These are phyloP conservation scores for Penicillium sp. DNA, from an alignment of 2,329 filamentous ascomycete species.

Conservation along the genomic window DNA sequence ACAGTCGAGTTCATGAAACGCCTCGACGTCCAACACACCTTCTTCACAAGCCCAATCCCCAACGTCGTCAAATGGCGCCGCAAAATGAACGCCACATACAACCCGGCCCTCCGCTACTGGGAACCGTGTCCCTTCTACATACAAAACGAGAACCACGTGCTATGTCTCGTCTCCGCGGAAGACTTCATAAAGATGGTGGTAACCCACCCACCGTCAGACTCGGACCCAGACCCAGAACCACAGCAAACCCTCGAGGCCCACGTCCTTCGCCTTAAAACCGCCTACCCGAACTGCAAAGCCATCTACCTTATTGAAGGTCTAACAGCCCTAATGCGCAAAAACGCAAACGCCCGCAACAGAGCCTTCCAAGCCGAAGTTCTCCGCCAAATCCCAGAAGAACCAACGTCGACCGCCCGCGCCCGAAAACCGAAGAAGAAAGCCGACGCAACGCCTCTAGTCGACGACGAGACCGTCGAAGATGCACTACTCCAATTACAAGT, in stretches of 20 bases:
- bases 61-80: conserved; percentile 64
- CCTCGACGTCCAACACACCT: conserved; percentile 42
- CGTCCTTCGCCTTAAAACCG: conserved; percentile 52
- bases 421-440: conserved; percentile 42
- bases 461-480: conserved; percentile 67
- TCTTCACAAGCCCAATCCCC: conserved; percentile 41
- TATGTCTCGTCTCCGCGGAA: conserved; percentile 60
- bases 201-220: conserved; percentile 32
- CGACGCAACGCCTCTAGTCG: conserved; percentile 50
- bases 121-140: conserved; percentile 54
- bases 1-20: conserved; percentile 43
- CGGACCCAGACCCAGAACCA: conserved; percentile 32
- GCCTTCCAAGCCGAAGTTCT: conserved; percentile 65
- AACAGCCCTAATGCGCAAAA: conserved; percentile 63
- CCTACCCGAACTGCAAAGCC: conserved; percentile 53
- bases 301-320: conserved; percentile 73
- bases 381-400: conserved; percentile 36
- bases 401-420: conserved; percentile 12
- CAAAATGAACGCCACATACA: conserved; percentile 61
- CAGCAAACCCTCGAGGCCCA: conserved; percentile 56
- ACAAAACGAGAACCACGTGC: conserved; percentile 56
- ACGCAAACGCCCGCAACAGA: conserved; percentile 62
- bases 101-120: conserved; percentile 60
- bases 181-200: conserved; percentile 65
- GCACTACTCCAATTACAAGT: conserved; percentile 68